Evolutionary conservation across 1,284 basidiomycete genomes (phyloP).

Genomic region (Rhizoctonia solani): DNA sequence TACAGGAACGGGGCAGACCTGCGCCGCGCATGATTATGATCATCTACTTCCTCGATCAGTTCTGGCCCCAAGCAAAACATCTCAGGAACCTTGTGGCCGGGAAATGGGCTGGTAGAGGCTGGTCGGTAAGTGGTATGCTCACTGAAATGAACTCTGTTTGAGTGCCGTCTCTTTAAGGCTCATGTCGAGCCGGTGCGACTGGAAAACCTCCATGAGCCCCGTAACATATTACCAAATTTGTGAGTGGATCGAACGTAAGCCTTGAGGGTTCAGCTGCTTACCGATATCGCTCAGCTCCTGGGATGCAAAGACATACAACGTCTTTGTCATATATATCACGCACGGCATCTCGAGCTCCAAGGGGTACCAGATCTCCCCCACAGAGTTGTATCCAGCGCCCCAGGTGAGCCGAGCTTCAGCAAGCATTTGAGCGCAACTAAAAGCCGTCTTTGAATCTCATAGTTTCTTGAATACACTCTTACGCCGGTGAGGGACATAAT

Average conservation of each 20-base stretch:
- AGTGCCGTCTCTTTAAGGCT: background rate
- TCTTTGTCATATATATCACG: constrained; percentile 4
- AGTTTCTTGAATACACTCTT: background rate
- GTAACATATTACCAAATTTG: background rate
- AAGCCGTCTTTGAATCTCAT: too few species aligned
- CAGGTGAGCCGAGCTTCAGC: background rate
- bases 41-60: constrained; percentile 14
- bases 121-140: background rate
- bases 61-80: constrained; percentile 20
- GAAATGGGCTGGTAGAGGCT: background rate
- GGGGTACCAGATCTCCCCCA: background rate
- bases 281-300: background rate
- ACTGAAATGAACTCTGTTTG: background rate
- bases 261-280: background rate
- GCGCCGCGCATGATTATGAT: constrained; percentile 22
- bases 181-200: constrained; percentile 2
- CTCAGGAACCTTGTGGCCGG: background rate
- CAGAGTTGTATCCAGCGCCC: background rate
- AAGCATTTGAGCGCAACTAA: background rate
- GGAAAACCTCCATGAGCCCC: background rate
- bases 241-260: constrained; percentile 1
- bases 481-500: background rate
- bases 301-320: background rate
- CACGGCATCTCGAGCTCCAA: background rate
- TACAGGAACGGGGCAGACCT: background rate